These are phyloP conservation scores for Xylaria sp. DNA, from an alignment of 2,329 filamentous ascomycete genomes.

Conservation along the genomic window DNA sequence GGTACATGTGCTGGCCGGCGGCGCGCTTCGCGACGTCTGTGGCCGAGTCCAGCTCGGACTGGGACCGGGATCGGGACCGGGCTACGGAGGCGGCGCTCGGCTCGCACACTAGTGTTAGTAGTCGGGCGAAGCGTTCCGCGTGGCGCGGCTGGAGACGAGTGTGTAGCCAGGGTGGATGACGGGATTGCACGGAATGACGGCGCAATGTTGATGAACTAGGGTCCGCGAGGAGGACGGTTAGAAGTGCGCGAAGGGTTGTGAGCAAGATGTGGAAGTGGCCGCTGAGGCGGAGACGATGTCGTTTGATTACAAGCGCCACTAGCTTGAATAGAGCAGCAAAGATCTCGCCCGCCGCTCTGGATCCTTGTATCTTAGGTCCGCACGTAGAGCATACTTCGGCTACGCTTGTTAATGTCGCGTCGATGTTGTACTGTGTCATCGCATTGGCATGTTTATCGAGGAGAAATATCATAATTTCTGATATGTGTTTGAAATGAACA, in stretches of 20 bases:
- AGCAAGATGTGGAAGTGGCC: slow-evolving; percentile 70
- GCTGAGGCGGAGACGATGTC: slow-evolving; percentile 69
- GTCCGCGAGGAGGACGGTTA: slow-evolving; percentile 61
- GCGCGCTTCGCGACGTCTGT: slow-evolving; percentile 70
- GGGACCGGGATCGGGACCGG: slow-evolving; percentile 45
- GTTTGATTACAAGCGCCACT: slow-evolving; percentile 65
- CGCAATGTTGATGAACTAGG: slow-evolving; percentile 44
- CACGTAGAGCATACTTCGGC: slow-evolving; percentile 48
- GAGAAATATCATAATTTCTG: slow-evolving; percentile 51
- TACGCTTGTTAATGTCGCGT: slow-evolving; percentile 61
- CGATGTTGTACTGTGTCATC: slow-evolving; percentile 69
- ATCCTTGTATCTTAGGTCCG: slow-evolving; percentile 39
- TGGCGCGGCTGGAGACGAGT: slow-evolving; percentile 53
- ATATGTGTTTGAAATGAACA: slow-evolving; percentile 45
- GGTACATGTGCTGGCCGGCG: slow-evolving; percentile 70
- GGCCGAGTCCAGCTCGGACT: slow-evolving; percentile 63
- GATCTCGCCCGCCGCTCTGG: slow-evolving; percentile 50
- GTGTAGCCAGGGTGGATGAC: slow-evolving; percentile 52
- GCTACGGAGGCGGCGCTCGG: slow-evolving; percentile 66
- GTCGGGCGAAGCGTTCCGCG: slow-evolving; percentile 63
- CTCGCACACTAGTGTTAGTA: slow-evolving; percentile 69
- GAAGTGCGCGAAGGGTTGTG: slow-evolving; percentile 64
- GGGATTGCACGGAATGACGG: slow-evolving; percentile 31
- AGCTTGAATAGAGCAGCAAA: slow-evolving; percentile 64
- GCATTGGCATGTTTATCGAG: slow-evolving; percentile 61